A percentile compares a stretch with the other conserved stretches of the same genome.
Evolutionary conservation across 2,329 filamentous ascomycete species (phyloP).

Genomic region (Penicillium polonicum): DNA sequence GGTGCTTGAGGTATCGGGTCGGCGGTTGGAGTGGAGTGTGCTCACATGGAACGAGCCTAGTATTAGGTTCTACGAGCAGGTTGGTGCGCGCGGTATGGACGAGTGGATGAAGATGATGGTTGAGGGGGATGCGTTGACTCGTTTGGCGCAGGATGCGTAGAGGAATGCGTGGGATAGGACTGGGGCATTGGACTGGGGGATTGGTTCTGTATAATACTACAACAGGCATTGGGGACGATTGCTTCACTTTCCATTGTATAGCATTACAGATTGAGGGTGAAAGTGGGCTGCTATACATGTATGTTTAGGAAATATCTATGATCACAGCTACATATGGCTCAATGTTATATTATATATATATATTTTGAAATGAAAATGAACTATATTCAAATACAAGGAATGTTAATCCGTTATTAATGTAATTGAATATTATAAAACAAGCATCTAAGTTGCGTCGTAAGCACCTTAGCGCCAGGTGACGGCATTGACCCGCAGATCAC

Average conservation of each 20-base stretch:
- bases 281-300: neutral
- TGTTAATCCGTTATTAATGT: neutral
- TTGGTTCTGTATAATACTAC: neutral
- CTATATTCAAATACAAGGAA: neutral
- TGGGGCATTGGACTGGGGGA: neutral
- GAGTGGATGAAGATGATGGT: slow-evolving; percentile 54
- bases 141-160: slow-evolving; percentile 36
- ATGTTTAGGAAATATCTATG: neutral
- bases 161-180: neutral
- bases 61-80: slow-evolving; percentile 73
- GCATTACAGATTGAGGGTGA: neutral
- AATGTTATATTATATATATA: no score
- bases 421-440: neutral
- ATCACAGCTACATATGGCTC: neutral
- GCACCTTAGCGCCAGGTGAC: slow-evolving; percentile 19
- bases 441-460: neutral
- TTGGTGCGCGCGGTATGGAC: slow-evolving; percentile 47
- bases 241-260: neutral
- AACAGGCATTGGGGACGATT: neutral
- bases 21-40: slow-evolving; percentile 83
- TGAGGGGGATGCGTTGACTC: slow-evolving; percentile 45
- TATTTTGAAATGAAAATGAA: neutral
- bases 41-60: slow-evolving; percentile 90
- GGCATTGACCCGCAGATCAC: slow-evolving; percentile 16
- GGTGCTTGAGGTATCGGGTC: slow-evolving; percentile 68